A percentile compares a stretch with the other conserved stretches of the same genome.
phyloP scores from a whole-genome alignment of 2,329 filamentous ascomycete genomes.

The Cytospora mali region DNA sequence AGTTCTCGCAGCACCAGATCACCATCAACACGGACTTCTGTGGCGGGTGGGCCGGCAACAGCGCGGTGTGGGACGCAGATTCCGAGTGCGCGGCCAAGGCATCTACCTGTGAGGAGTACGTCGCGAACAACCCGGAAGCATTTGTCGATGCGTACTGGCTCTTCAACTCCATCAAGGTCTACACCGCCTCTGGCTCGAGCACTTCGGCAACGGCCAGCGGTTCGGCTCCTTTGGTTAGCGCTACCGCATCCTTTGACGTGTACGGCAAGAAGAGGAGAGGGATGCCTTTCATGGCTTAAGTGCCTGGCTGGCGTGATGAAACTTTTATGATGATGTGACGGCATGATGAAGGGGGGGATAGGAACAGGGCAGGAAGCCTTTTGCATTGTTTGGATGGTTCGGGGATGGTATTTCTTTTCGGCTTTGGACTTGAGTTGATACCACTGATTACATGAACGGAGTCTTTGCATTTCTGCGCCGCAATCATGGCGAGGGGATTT shows the following conservation, averaged over 20 bases:
- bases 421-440: slow-evolving; percentile 15
- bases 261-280: slow-evolving; percentile 6
- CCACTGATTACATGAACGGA: slow-evolving; percentile 14
- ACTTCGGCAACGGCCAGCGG: neutral
- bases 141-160: slow-evolving; percentile 29
- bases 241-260: neutral
- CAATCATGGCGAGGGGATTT: neutral
- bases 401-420: no score
- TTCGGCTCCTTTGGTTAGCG: neutral
- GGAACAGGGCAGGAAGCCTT: neutral
- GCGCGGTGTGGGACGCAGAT: slow-evolving; percentile 60
- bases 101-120: slow-evolving; percentile 70
- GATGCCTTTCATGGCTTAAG: slow-evolving; percentile 16
- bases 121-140: slow-evolving; percentile 51
- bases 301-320: neutral
- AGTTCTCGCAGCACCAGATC: slow-evolving; percentile 75
- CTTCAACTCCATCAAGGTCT: slow-evolving; percentile 28
- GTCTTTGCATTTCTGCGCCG: neutral
- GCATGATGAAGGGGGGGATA: neutral
- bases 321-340: neutral
- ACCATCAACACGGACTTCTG: slow-evolving; percentile 64
- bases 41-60: slow-evolving; percentile 78
- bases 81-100: slow-evolving; percentile 62
- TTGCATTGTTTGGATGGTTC: neutral
- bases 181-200: slow-evolving; percentile 2